phyloP scores from a whole-genome alignment of 805 yeast genomes.

The Cyberlindnera suaveolens region DNA sequence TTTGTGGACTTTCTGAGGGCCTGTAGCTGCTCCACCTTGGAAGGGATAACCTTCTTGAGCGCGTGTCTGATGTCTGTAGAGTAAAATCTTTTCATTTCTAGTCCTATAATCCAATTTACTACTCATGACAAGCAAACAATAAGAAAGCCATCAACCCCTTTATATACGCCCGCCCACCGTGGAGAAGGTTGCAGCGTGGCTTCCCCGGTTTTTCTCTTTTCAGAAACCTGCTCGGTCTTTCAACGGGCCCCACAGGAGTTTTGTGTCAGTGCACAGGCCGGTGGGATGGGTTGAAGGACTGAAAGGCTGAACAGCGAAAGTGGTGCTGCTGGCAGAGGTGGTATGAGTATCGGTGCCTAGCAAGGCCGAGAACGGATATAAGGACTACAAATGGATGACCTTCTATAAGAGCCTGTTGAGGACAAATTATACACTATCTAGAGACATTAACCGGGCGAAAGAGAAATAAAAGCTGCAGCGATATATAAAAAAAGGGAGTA shows the following conservation, averaged over 20 bases:
- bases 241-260: neutral
- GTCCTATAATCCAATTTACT: neutral
- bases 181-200: neutral
- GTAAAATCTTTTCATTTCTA: conserved; percentile 4
- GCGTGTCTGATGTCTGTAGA: conserved; percentile 21
- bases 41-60: conserved; percentile 33
- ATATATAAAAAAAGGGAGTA: neutral
- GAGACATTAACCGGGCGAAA: neutral
- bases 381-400: conserved; percentile 7
- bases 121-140: neutral
- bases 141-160: neutral
- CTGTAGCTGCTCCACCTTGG: conserved; percentile 33
- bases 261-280: too few relatives aligned
- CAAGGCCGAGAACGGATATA: too few relatives aligned
- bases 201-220: neutral
- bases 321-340: neutral
- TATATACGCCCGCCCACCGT: neutral
- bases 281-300: too few relatives aligned
- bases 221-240: neutral
- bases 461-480: neutral
- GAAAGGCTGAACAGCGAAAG: too few relatives aligned
- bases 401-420: conserved; percentile 19
- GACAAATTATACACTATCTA: conserved; percentile 8
- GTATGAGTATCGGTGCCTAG: too few relatives aligned
- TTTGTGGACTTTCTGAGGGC: conserved; percentile 33